Evolutionary conservation across 306 rosid species (phyloP).

Genomic region (Cicer cuneatum): DNA sequence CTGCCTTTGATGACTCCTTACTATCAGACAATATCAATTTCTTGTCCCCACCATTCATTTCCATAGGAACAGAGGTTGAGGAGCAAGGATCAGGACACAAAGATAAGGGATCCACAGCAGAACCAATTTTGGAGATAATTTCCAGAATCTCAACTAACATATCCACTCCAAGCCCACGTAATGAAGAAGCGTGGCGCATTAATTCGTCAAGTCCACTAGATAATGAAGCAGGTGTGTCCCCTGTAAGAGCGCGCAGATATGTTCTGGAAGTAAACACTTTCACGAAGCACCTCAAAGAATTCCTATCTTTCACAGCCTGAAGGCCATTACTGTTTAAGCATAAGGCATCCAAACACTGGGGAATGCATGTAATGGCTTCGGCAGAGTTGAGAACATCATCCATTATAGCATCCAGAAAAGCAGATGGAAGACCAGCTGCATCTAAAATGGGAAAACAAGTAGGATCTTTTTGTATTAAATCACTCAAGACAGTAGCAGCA

Average conservation of each 20-base stretch:
- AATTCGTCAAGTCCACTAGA: constrained; percentile 95
- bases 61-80: constrained; percentile 90
- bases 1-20: constrained; percentile 65
- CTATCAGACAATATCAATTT: constrained; percentile 57
- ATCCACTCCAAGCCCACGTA: constrained; percentile 95
- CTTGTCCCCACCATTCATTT: constrained; percentile 81
- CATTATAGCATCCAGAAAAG: constrained; percentile 95
- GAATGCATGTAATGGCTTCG: constrained; percentile 94
- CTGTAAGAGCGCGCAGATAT: constrained; percentile 80
- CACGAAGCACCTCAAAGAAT: constrained; percentile 93
- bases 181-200: constrained; percentile 92
- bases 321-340: constrained; percentile 86
- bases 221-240: constrained; percentile 82
- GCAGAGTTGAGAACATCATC: constrained; percentile 90
- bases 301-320: constrained; percentile 84
- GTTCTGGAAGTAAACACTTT: constrained; percentile 86
- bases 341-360: constrained; percentile 94
- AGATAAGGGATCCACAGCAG: constrained; percentile 61
- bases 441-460: constrained; percentile 90
- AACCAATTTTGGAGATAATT: constrained; percentile 76
- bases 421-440: constrained; percentile 90
- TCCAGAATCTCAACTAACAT: constrained; percentile 88
- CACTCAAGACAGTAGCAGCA: constrained; percentile 98
- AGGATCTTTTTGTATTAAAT: constrained; percentile 95
- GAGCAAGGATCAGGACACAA: constrained; percentile 65